A percentile compares a stretch with the other conserved stretches of the same genome.
Conservation (phyloP, 805 yeast genomes). For the Maudiozyma serrabonitensis region DNA sequence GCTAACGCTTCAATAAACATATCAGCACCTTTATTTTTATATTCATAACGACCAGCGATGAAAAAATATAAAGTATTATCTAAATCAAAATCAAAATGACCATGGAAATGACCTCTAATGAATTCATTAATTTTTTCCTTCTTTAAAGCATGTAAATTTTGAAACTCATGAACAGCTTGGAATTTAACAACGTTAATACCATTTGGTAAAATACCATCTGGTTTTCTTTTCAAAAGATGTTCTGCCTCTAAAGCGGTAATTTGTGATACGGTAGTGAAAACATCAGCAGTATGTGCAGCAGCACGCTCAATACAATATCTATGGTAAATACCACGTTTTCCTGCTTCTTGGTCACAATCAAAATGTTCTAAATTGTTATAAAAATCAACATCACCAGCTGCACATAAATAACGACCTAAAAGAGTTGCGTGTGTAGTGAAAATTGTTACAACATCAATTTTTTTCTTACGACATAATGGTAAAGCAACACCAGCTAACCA, state of each 20-base stretch:
- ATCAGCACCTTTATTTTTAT: slow-evolving; percentile 93
- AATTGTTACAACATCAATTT: slow-evolving; percentile 87
- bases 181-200: slow-evolving; percentile 93
- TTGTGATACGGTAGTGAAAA: slow-evolving; percentile 93
- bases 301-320: slow-evolving; percentile 94
- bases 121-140: slow-evolving; percentile 91
- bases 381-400: slow-evolving; percentile 93
- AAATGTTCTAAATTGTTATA: slow-evolving; percentile 82
- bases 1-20: slow-evolving; percentile 90
- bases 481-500: slow-evolving; percentile 97
- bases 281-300: slow-evolving; percentile 95
- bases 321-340: slow-evolving; percentile 94
- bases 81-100: slow-evolving; percentile 87
- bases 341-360: slow-evolving; percentile 97
- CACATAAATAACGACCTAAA: slow-evolving; percentile 90
- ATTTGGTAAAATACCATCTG: slow-evolving; percentile 96
- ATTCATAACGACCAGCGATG: slow-evolving; percentile 96
- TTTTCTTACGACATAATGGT: slow-evolving; percentile 83
- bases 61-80: slow-evolving; percentile 91
- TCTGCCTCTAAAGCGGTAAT: slow-evolving; percentile 94
- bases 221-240: slow-evolving; percentile 86
- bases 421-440: slow-evolving; percentile 97
- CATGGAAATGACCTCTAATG: slow-evolving; percentile 94
- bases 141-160: slow-evolving; percentile 84
- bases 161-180: slow-evolving; percentile 96